These are phyloP conservation scores for Talaromyces thailandensis DNA, from an alignment of 495 filamentous ascomycete genomes.

Conservation along the genomic window DNA sequence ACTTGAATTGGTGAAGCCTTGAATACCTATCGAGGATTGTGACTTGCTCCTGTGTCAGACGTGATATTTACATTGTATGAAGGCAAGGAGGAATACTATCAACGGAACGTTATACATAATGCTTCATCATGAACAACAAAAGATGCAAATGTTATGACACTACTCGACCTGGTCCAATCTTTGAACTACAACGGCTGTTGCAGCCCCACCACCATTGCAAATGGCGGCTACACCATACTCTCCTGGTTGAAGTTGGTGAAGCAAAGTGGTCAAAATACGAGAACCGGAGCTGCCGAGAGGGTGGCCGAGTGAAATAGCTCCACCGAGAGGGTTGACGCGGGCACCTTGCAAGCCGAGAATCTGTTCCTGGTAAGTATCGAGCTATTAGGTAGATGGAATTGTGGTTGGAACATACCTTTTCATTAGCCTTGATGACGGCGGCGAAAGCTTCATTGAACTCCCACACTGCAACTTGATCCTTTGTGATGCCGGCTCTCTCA, in stretches of 20 bases:
- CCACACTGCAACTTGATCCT: slow-evolving; percentile 86
- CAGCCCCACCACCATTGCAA: slow-evolving; percentile 92
- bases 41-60: background rate
- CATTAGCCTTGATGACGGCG: slow-evolving; percentile 90
- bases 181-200: slow-evolving; percentile 88
- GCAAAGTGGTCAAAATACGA: slow-evolving; percentile 78
- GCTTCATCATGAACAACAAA: background rate
- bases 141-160: slow-evolving; percentile 1
- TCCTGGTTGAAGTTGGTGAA: slow-evolving; percentile 83
- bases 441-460: slow-evolving; percentile 99
- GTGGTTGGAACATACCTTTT: slow-evolving; percentile 51
- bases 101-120: background rate
- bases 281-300: slow-evolving; percentile 91
- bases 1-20: slow-evolving; percentile 42
- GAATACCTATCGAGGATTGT: background rate
- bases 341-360: slow-evolving; percentile 70
- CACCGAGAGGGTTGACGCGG: slow-evolving; percentile 79
- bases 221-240: slow-evolving; percentile 95
- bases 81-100: background rate
- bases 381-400: background rate
- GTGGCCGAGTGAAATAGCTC: slow-evolving; percentile 90
- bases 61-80: background rate
- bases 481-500: slow-evolving; percentile 75
- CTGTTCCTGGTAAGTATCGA: slow-evolving; percentile 26
- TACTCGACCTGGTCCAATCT: slow-evolving; percentile 59